Evolutionary conservation across 345 rosid genomes (phyloP), one percentile per base, ranked within the genome.

Genomic region (Nephelium lappaceum): DNA sequence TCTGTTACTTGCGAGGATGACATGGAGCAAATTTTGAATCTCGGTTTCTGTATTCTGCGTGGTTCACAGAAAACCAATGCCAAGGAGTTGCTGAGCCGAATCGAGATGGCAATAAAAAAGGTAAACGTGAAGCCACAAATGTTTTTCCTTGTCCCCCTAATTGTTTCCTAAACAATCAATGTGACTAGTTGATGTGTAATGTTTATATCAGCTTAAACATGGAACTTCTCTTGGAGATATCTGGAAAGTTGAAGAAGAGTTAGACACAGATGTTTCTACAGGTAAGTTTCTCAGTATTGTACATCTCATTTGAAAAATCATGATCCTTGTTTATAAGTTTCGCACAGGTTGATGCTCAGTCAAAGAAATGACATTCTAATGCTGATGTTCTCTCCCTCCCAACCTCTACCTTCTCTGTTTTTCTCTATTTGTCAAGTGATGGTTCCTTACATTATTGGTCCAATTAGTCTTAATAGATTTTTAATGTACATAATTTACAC

Each of bases 21-120:
- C 23, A 51, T 88, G 51, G 92, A 89, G 83, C 88, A 86, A 84
- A 77, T 93, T 72, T 82, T 95, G 77, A 86, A 79, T 75, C 79
- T 92, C 31, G 93, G 91, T 80, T 69, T 85, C 77, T 88, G 90
- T 73, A 74, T 91, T 79, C 84, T 95, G 75, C 88, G 85, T 53
- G 92, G 90, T 65, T 88, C 99, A 4, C 78, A 83, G 78, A 91
- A 86, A 83, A 75, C 62, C 5, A 57, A 58, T 73, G 96, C 95
- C 23, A 87, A 77, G 74, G 73, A 71, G 71, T 74, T 91, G 83
- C 89, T 90, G 41, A 77, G 78, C 71, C 86, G 77, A 66, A 82
- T 93, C 19, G 88, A 91, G 65, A 81, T 79, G 71, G 83, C 91
- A 70, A 57, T 91, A 47, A 75, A 79, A 66, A 90, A 92, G 97